These are phyloP conservation scores for Kodamaea suecica DNA, from an alignment of 1,139 yeast genomes.

Conservation along the genomic window DNA sequence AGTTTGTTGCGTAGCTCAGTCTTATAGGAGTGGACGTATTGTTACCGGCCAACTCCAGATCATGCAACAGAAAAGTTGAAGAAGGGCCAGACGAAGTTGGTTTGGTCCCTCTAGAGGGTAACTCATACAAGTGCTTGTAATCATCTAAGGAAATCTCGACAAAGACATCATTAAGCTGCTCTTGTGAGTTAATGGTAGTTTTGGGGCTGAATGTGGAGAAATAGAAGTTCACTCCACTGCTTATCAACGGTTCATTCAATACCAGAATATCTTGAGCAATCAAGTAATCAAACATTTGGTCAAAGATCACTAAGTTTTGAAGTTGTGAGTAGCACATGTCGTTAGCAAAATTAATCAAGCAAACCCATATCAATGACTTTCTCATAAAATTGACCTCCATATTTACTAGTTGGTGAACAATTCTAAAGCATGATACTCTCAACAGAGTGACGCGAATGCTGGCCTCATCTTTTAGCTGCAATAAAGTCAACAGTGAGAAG, in stretches of 20 bases:
- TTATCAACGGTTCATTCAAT: conserved; percentile 20
- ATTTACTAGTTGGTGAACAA: conserved; percentile 12
- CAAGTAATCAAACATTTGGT: conserved; percentile 20
- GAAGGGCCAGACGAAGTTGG: not conserved
- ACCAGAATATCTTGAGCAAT: conserved; percentile 11
- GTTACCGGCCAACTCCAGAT: conserved; percentile 1
- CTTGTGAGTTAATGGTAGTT: no score
- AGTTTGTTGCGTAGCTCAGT: conserved; percentile 13
- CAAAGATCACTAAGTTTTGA: conserved; percentile 19
- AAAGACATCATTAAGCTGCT: not conserved
- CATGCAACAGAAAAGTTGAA: not conserved
- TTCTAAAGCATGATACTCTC: conserved; percentile 7
- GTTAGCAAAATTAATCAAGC: conserved; percentile 28
- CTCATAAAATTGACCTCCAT: conserved; percentile 10
- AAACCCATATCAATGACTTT: conserved; percentile 24
- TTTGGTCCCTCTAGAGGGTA: no score
- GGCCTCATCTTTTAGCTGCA: conserved; percentile 4
- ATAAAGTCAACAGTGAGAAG: conserved; percentile 14
- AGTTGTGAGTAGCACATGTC: conserved; percentile 32
- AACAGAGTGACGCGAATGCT: conserved; percentile 1
- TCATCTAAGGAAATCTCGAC: conserved; percentile 14
- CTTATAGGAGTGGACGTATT: conserved; percentile 9
- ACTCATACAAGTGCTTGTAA: conserved; percentile 17
- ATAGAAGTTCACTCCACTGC: conserved; percentile 25
- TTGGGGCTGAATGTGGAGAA: conserved; percentile 20